These are phyloP conservation scores for Phytophthora podocarpi DNA, from an alignment of 352 stramenopile genomes.

Conservation along the genomic window DNA sequence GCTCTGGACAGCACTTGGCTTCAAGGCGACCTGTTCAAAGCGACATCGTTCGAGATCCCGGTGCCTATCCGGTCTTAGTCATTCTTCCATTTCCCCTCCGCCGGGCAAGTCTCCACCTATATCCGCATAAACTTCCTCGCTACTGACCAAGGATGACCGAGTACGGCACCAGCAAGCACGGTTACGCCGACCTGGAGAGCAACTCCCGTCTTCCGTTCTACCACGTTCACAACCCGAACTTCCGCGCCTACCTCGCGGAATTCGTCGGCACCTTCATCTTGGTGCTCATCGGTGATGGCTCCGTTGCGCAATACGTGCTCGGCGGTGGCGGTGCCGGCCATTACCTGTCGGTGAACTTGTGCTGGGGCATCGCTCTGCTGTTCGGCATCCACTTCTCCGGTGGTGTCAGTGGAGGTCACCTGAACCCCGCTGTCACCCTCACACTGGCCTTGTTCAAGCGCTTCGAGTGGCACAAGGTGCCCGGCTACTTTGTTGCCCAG, in stretches of 20 bases:
- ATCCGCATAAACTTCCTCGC: too few species aligned
- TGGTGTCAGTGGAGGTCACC: conserved; percentile 59
- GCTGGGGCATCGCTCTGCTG: conserved; percentile 66
- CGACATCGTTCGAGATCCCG: background rate
- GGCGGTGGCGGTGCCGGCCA: conserved; percentile 49
- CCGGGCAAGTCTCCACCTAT: conserved; percentile 10
- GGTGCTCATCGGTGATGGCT: conserved; percentile 61
- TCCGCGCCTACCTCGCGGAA: conserved; percentile 64
- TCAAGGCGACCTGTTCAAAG: conserved; percentile 7
- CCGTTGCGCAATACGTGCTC: conserved; percentile 63
- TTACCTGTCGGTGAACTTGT: conserved; percentile 58
- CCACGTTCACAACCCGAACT: conserved; percentile 36
- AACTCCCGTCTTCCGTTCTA: conserved; percentile 36
- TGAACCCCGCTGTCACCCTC: conserved; percentile 69
- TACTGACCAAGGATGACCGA: conserved; percentile 33
- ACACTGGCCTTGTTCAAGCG: conserved; percentile 58
- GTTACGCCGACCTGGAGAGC: conserved; percentile 39
- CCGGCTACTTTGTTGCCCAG: conserved; percentile 56
- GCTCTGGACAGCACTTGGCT: background rate
- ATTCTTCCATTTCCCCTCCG: conserved; percentile 31
- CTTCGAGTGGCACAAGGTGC: conserved; percentile 61
- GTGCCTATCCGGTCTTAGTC: conserved; percentile 12
- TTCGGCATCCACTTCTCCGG: conserved; percentile 64
- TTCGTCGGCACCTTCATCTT: conserved; percentile 73
- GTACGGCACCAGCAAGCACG: conserved; percentile 39